Conservation (phyloP, 176 grass and related monocot species). For the bread wheat (Triticum aestivum) region IWGSC_CS_RefSeq_v2.1 NC_057805.1:379190785-379191284, state of each 20-base stretch:
- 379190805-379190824: too few species aligned
- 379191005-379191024: background rate
- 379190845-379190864: too few species aligned
- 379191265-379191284: conserved; percentile 1
- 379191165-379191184: background rate
- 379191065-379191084: background rate
- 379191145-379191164: background rate
- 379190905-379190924: background rate
- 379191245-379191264: background rate
- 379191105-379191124: background rate
- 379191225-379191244: background rate
- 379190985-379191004: background rate
- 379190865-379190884: background rate
- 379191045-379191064: background rate
- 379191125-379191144: background rate
- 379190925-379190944: background rate
- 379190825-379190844: too few species aligned
- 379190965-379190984: background rate
- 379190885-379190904: background rate
- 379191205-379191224: background rate
- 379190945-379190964: background rate
- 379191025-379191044: background rate
- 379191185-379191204: background rate
- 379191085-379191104: background rate
- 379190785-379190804: too few species aligned